These are phyloP conservation scores for Punica granatum DNA, from an alignment of 345 rosid genomes.

Conservation along the genomic window DNA sequence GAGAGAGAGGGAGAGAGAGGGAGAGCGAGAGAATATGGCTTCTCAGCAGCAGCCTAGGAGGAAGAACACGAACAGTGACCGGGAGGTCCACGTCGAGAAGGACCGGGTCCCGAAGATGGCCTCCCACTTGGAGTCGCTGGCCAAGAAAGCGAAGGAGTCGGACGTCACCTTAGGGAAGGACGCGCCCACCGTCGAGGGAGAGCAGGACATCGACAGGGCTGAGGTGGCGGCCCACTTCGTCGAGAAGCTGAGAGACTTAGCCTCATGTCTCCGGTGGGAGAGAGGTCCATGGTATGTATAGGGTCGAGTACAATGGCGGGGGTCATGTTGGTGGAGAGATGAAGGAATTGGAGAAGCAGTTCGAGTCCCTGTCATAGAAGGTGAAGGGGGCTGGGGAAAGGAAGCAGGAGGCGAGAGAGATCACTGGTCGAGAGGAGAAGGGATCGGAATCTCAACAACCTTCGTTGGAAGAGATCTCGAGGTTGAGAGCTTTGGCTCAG, in stretches of 20 bases:
- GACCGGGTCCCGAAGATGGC: conserved; percentile 60
- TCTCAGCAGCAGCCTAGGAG: conserved; percentile 44
- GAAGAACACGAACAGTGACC: conserved; percentile 34
- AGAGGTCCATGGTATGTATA: conserved; percentile 1
- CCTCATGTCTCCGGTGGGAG: neutral
- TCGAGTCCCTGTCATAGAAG: neutral
- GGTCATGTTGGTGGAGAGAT: neutral
- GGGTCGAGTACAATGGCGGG: neutral
- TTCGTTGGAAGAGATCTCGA: conserved; percentile 40
- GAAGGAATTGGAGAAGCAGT: neutral
- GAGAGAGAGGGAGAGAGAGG: too few species aligned
- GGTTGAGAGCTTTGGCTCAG: conserved; percentile 41
- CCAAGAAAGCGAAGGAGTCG: conserved; percentile 11
- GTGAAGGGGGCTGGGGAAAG: too few species aligned
- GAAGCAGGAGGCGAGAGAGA: too few species aligned
- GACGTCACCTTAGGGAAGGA: neutral
- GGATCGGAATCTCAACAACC: conserved; percentile 10
- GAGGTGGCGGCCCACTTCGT: neutral
- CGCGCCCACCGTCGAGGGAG: neutral
- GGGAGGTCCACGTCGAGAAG: conserved; percentile 40
- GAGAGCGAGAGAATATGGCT: conserved; percentile 61
- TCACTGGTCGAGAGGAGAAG: conserved; percentile 10
- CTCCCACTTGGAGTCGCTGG: conserved; percentile 50
- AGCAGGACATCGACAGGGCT: neutral
- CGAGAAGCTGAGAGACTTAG: neutral